Percentiles rank a stretch among this genome's conserved stretches.
phyloP scores from a whole-genome alignment of 208 protist species.

The Wallacemonas collosoma region DNA sequence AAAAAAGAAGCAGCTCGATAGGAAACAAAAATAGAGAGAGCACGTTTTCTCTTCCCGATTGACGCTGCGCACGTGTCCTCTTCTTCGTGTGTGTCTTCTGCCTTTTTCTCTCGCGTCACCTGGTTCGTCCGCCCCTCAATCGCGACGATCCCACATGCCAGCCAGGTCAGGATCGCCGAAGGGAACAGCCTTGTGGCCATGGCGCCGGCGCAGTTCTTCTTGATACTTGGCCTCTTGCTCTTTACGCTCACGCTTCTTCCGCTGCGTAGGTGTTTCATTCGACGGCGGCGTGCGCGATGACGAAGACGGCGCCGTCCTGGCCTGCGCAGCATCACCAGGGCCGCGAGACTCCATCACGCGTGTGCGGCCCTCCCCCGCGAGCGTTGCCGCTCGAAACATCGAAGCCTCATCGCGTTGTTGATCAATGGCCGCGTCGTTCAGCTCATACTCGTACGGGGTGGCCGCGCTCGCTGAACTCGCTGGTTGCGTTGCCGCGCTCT shows the following conservation, averaged over 20 bases:
- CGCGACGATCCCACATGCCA: conserved; percentile 66
- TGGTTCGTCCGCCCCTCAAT: not conserved
- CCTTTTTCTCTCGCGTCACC: not conserved
- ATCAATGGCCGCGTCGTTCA: conserved; percentile 11
- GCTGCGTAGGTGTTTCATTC: conserved; percentile 30
- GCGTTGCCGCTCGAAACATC: conserved; percentile 6
- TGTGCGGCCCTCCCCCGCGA: not conserved
- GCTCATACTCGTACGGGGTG: conserved; percentile 14
- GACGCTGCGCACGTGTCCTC: not conserved
- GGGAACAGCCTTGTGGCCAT: conserved; percentile 66
- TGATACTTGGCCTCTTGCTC: conserved; percentile 78
- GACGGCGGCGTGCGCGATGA: conserved; percentile 15
- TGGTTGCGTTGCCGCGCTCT: not conserved
- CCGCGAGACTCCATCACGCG: not conserved
- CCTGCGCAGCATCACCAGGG: not conserved
- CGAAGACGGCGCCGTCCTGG: not conserved
- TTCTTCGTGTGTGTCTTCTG: not conserved
- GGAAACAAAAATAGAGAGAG: conserved; percentile 11
- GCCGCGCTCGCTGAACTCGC: not conserved
- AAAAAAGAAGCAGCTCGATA: not conserved
- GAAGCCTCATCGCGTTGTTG: conserved; percentile 18
- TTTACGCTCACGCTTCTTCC: conserved; percentile 61
- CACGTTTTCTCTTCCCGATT: not conserved
- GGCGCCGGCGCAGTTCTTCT: conserved; percentile 69
- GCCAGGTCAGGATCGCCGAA: conserved; percentile 76